phyloP scores from a whole-genome alignment of 2,329 filamentous ascomycete species.

The Achaetomium macrosporum region DNA sequence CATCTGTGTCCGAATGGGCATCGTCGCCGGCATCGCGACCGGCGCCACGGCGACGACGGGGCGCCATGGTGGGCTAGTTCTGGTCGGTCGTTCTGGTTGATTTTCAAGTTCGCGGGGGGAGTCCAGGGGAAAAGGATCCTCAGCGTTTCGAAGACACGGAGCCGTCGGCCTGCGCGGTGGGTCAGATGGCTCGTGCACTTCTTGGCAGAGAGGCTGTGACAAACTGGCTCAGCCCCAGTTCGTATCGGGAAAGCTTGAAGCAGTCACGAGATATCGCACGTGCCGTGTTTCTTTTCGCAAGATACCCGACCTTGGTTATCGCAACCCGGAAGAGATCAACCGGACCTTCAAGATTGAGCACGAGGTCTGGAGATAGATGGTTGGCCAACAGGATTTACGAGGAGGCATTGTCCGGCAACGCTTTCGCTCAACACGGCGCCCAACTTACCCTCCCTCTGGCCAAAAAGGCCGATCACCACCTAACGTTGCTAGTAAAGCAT shows the following conservation, averaged over 20 bases:
- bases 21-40: constrained; percentile 20
- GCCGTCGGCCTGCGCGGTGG: constrained; percentile 11
- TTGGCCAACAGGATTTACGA: too few relatives aligned
- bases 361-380: too few relatives aligned
- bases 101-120: constrained; percentile 4
- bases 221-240: not conserved
- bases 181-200: constrained; percentile 20
- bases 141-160: constrained; percentile 16
- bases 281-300: too few relatives aligned
- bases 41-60: constrained; percentile 25
- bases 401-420: too few relatives aligned
- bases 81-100: constrained; percentile 6
- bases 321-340: too few relatives aligned
- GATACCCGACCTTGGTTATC: too few relatives aligned
- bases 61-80: constrained; percentile 21
- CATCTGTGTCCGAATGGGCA: constrained; percentile 19
- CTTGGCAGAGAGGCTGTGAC: constrained; percentile 24
- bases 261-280: constrained; percentile 18
- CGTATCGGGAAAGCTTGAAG: not conserved
- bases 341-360: too few relatives aligned
- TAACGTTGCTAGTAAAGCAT: too few relatives aligned
- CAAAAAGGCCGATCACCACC: too few relatives aligned
- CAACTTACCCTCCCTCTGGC: too few relatives aligned
- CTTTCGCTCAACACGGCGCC: too few relatives aligned
- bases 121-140: constrained; percentile 10